Evolutionary conservation across 2,329 filamentous ascomycete genomes (phyloP).

Genomic region (Sporothrix phasma): DNA sequence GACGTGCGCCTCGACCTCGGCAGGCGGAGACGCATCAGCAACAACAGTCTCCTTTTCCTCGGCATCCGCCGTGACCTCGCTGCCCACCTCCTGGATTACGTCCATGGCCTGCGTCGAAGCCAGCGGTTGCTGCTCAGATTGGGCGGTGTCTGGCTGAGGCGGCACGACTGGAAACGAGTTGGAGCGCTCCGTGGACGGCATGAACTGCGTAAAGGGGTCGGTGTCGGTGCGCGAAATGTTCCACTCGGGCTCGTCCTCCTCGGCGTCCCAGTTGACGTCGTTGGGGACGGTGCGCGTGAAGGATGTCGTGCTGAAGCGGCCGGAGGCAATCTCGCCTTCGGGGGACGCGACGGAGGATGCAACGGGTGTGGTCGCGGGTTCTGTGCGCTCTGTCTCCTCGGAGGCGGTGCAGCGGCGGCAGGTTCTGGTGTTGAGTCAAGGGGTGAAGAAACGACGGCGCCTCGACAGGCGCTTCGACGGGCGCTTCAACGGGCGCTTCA

Average conservation of each 20-base stretch:
- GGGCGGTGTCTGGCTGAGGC: conserved; percentile 25
- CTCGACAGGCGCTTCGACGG: neutral
- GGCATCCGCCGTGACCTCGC: conserved; percentile 35
- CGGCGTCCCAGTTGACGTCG: conserved; percentile 48
- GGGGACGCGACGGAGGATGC: neutral
- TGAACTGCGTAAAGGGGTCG: conserved; percentile 50
- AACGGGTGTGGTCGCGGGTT: neutral
- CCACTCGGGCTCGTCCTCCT: conserved; percentile 51
- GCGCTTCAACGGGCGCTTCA: neutral
- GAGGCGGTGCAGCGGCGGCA: neutral
- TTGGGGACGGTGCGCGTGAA: conserved; percentile 56
- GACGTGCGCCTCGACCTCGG: neutral
- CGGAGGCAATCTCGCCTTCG: conserved; percentile 24
- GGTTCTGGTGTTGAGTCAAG: conserved; percentile 4
- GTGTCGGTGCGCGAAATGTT: conserved; percentile 40
- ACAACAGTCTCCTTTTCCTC: conserved; percentile 26
- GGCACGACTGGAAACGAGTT: conserved; percentile 55
- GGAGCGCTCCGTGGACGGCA: conserved; percentile 44
- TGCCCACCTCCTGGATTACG: conserved; percentile 44
- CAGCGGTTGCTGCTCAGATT: conserved; percentile 27
- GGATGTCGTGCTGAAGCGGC: conserved; percentile 51
- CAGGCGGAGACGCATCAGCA: neutral
- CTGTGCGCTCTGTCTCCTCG: too few species aligned
- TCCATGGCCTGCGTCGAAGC: conserved; percentile 43
- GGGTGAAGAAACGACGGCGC: too few species aligned